Evolutionary conservation across 1,284 basidiomycete species (phyloP), one percentile per base, ranked within the genome.

Genomic region (Tylopilus sp.): DNA sequence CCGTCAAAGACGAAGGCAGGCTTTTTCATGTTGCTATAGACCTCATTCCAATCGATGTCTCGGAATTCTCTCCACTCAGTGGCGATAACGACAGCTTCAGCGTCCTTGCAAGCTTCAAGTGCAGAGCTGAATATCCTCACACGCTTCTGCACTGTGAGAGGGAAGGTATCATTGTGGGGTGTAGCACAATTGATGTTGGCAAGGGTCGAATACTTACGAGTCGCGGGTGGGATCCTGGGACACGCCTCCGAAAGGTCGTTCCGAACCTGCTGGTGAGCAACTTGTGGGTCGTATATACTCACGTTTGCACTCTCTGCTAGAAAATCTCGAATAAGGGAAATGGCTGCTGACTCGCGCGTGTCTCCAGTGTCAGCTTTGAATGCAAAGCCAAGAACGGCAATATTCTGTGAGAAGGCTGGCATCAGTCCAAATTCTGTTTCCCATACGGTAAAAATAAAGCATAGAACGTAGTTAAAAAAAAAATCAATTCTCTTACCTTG

Each of bases 321-420:
- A 81, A 99, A 99, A 77, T 97, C 87, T 61, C 86, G 86, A 74
- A 95, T 88, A 57, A 99, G 82, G 18, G 92, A 89, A 72, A 98
- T 97, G 19, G 96, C 84, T n/a, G 96, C 86, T 8, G 93, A 95
- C 75, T 98, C 96, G 68, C 97, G 92, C 46, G 93, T 97, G 70
- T 97, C 94, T 56, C 94, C 94, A 19, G 94, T 97, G 71, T 97
- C 93, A 41, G 92, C 92, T 76, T 95, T 95, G 83, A 94, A 95
- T 6, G 92, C 92, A 66, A 96, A 97, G 16, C 96, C 97, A 43
- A 99, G 86, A 39, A 99, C 88, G 39, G 96, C 92, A 62, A 99
- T 94, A 66, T 86, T 86, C 91, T 99, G 66, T 29, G 46, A 28
- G 29, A 29, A 48, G 21, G 31, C 18, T 5, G 33, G 21, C 21